Evolutionary conservation across 139 green algal species (phyloP).

Genomic region (Haematococcus sp.): DNA sequence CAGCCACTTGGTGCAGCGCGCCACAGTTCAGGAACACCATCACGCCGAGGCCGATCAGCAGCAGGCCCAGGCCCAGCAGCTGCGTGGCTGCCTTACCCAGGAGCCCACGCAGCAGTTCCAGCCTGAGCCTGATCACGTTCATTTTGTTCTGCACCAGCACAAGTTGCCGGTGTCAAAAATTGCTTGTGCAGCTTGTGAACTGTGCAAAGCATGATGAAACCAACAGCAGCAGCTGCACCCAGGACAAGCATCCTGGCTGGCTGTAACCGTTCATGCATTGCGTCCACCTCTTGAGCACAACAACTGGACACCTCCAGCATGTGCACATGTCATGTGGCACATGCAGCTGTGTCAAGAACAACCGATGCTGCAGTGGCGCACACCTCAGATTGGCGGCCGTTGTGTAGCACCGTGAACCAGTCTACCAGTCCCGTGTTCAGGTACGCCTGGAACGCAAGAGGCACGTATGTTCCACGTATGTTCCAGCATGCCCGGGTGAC

Average conservation of each 20-base stretch:
- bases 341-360: too few relatives aligned
- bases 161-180: neutral
- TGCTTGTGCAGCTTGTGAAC: neutral
- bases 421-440: neutral
- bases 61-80: neutral
- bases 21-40: neutral
- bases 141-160: neutral
- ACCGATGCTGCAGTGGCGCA: neutral
- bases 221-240: too few relatives aligned
- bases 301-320: too few relatives aligned
- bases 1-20: neutral
- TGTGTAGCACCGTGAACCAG: neutral
- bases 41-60: neutral
- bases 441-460: neutral
- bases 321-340: too few relatives aligned
- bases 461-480: too few relatives aligned
- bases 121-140: neutral
- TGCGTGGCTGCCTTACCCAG: slow-evolving; percentile 2
- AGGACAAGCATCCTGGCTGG: too few relatives aligned
- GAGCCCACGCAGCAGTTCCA: neutral
- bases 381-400: neutral
- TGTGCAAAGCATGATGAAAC: too few relatives aligned
- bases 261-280: too few relatives aligned
- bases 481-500: too few relatives aligned
- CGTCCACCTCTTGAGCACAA: too few relatives aligned